A percentile compares a stretch with the other conserved stretches of the same genome.
Conservation (phyloP, 441 rosid species). For the Cnidoscolus chayamansa region DNA sequence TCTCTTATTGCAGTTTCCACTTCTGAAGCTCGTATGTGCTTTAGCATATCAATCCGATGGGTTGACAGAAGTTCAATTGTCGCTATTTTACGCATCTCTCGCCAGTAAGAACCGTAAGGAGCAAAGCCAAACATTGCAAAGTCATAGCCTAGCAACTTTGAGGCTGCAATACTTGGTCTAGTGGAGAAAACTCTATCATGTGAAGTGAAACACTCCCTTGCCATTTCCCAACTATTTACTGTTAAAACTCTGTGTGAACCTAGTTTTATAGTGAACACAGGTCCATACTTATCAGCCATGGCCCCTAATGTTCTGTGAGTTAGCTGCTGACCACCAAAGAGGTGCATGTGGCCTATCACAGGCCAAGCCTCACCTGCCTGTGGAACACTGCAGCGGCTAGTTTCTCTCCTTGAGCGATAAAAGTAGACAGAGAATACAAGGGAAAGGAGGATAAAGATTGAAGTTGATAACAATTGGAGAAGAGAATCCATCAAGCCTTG, state of each 20-base stretch:
- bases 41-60: conserved; percentile 21
- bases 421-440: conserved; percentile 16
- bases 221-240: conserved; percentile 27
- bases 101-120: conserved; percentile 30
- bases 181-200: conserved; percentile 25
- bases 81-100: conserved; percentile 26
- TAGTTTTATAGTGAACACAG: conserved; percentile 23
- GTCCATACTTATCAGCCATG: conserved; percentile 26
- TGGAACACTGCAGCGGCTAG: conserved; percentile 8
- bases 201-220: conserved; percentile 24
- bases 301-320: conserved; percentile 25
- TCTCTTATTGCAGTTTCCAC: conserved; percentile 10
- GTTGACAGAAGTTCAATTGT: conserved; percentile 21
- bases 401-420: conserved; percentile 20
- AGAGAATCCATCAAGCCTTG: conserved; percentile 23
- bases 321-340: conserved; percentile 21
- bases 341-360: conserved; percentile 25
- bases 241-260: conserved; percentile 17
- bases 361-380: conserved; percentile 28
- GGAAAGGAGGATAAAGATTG: conserved; percentile 14
- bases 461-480: conserved; percentile 15
- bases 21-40: conserved; percentile 18
- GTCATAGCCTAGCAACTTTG: conserved; percentile 26
- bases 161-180: conserved; percentile 20
- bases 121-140: conserved; percentile 27